Conservation (phyloP, 2,329 filamentous ascomycete species). For the Trichoderma sp. region DNA sequence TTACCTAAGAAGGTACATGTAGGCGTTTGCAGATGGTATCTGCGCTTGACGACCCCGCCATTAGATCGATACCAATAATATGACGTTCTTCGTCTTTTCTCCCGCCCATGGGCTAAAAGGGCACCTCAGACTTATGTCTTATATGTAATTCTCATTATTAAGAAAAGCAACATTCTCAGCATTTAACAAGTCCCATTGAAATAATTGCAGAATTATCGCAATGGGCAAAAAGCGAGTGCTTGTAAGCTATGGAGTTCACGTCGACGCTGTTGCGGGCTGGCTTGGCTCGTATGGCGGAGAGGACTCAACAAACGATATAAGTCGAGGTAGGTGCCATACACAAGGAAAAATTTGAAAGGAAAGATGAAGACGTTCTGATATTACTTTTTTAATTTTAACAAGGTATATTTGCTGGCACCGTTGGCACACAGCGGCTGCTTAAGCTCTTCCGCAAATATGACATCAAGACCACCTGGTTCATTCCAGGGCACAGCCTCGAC, state of each 20-base stretch:
- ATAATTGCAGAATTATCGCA: not conserved
- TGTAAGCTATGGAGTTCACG: slow-evolving; percentile 1
- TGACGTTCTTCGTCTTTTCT: not conserved
- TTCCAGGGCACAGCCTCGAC: slow-evolving; percentile 54
- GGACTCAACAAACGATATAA: slow-evolving; percentile 3
- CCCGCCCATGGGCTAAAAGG: not conserved
- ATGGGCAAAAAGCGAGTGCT: slow-evolving; percentile 10
- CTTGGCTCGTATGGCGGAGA: slow-evolving; percentile 8
- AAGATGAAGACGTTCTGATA: not conserved
- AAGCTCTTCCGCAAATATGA: slow-evolving; percentile 44
- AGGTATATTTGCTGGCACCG: slow-evolving; percentile 70
- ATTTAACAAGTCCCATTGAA: too few relatives aligned
- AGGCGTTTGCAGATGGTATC: not conserved
- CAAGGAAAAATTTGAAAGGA: not conserved
- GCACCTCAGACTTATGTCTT: not conserved
- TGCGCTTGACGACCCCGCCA: not conserved
- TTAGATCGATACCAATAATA: not conserved
- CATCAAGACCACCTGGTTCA: slow-evolving; percentile 46
- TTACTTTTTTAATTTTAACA: not conserved
- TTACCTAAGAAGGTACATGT: not conserved
- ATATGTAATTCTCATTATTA: not conserved
- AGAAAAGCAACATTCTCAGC: not conserved
- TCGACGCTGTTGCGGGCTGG: slow-evolving; percentile 11
- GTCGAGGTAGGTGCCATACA: not conserved
- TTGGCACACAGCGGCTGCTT: slow-evolving; percentile 67